Percentiles rank a stretch among this genome's conserved stretches.
phyloP scores from a whole-genome alignment of 768 basidiomycete species.

The Udeniomyces megalosporus region DNA sequence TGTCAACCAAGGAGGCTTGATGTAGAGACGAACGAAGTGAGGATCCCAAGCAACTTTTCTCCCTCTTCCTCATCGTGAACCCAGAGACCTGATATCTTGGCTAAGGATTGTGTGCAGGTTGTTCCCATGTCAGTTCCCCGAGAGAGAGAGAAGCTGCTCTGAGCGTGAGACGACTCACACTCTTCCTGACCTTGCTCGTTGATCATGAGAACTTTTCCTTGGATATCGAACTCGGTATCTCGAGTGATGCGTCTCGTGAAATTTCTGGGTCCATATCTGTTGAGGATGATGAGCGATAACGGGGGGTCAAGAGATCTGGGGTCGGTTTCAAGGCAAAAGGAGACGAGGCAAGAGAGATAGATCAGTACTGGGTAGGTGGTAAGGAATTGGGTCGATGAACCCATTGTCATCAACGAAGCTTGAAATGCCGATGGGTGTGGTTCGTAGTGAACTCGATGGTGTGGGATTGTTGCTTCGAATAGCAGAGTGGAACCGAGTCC shows the following conservation, averaged over 20 bases:
- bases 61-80: conserved; percentile 10
- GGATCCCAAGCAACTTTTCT: conserved; percentile 4
- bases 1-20: no score
- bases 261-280: conserved; percentile 19
- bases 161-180: no score
- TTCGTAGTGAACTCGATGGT: no score
- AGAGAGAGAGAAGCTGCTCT: no score
- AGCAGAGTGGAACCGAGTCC: no score
- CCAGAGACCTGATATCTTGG: conserved; percentile 13
- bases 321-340: not conserved
- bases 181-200: conserved; percentile 6
- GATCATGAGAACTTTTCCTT: conserved; percentile 17
- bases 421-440: no score
- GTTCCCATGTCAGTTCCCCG: no score
- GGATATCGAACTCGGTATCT: conserved; percentile 16
- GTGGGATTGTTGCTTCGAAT: no score
- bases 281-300: conserved; percentile 18
- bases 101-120: not conserved
- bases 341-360: not conserved
- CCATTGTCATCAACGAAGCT: no score
- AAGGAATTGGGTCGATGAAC: no score
- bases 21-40: conserved; percentile 3
- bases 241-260: conserved; percentile 10
- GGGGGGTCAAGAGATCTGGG: conserved; percentile 9
- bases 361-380: not conserved